These are phyloP conservation scores for Fusarium tanahbumbuense DNA, from an alignment of 2,329 filamentous ascomycete genomes.

Conservation along the genomic window DNA sequence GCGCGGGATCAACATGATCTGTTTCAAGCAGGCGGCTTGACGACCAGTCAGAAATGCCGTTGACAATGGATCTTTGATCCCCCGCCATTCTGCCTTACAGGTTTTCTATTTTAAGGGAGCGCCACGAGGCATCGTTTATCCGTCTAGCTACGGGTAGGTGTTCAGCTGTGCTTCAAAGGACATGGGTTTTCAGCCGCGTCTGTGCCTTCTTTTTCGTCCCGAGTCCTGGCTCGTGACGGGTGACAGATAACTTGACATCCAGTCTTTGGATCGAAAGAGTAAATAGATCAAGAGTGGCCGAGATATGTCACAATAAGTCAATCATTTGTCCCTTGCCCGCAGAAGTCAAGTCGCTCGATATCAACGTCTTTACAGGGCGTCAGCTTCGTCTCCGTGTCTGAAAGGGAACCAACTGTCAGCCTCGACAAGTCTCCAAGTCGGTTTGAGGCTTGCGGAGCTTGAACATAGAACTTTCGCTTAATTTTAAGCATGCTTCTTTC, in stretches of 20 bases:
- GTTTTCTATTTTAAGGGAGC: slow-evolving; percentile 25
- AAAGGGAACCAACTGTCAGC: neutral
- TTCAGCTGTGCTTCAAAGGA: neutral
- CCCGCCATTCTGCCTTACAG: slow-evolving; percentile 11
- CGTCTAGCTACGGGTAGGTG: neutral
- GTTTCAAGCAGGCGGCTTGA: slow-evolving; percentile 9
- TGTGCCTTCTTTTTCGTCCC: neutral
- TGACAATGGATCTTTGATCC: neutral
- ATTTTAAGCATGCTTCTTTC: slow-evolving; percentile 1
- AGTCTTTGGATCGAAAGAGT: neutral
- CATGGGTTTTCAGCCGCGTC: neutral
- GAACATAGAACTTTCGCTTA: neutral
- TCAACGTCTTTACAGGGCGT: neutral
- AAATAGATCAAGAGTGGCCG: neutral
- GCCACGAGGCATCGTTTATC: slow-evolving; percentile 1
- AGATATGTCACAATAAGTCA: neutral
- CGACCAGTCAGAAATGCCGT: slow-evolving; percentile 4
- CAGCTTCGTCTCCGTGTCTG: neutral
- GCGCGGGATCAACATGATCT: neutral
- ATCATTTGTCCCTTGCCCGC: neutral
- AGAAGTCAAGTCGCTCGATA: neutral
- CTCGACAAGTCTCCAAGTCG: neutral
- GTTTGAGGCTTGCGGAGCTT: neutral
- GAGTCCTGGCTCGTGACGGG: neutral
- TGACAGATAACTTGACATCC: neutral